These are phyloP conservation scores for Aspergillus niger DNA, from an alignment of 2,329 filamentous ascomycete genomes.

Conservation along the genomic window DNA sequence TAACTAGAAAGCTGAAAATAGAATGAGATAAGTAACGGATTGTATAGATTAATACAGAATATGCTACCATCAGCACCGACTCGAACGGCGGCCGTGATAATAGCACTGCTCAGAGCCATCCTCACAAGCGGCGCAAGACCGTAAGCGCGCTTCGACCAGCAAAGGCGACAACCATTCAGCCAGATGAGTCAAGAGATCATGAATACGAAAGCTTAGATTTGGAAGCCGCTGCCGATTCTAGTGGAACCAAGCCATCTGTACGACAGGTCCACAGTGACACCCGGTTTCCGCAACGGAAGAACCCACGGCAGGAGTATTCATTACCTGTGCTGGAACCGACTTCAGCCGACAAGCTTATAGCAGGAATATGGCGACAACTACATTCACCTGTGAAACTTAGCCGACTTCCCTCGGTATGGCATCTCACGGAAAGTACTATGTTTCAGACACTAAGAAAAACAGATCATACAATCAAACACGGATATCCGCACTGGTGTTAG, in stretches of 20 bases:
- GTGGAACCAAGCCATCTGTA: constrained; percentile 8
- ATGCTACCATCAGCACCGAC: too few species aligned
- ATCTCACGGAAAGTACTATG: background rate
- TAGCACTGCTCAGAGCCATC: too few species aligned
- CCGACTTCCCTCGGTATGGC: constrained; percentile 20
- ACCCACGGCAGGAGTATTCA: constrained; percentile 27
- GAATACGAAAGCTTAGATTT: too few species aligned
- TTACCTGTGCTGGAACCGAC: constrained; percentile 50
- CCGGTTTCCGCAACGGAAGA: constrained; percentile 28
- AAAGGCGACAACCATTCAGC: too few species aligned
- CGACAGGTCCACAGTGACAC: constrained; percentile 31
- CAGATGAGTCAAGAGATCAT: too few species aligned
- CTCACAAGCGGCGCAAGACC: background rate
- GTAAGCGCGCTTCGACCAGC: background rate
- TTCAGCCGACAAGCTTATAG: constrained; percentile 51
- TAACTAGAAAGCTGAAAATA: too few species aligned
- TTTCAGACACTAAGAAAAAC: too few species aligned
- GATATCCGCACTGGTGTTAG: constrained; percentile 24
- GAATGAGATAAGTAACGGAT: too few species aligned
- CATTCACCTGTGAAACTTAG: constrained; percentile 32
- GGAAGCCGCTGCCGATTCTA: too few species aligned
- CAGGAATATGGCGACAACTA: constrained; percentile 54
- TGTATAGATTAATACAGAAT: too few species aligned
- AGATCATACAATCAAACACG: constrained; percentile 12
- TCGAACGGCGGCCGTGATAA: too few species aligned